Conservation (phyloP, 1,284 basidiomycete species). For the Meripilus lineatus region DNA sequence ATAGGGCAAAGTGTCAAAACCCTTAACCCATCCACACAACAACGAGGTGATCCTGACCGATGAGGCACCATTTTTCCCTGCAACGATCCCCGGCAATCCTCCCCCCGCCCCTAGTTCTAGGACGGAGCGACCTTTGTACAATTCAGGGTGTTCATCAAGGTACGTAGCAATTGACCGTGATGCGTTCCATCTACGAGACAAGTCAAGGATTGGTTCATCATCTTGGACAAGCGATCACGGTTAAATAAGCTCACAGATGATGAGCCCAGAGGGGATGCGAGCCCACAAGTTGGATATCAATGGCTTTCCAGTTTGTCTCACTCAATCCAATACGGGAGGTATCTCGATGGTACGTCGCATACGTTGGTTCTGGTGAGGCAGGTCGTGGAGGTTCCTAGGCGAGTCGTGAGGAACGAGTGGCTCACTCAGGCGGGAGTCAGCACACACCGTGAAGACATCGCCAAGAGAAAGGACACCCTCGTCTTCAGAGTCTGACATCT, state of each 20-base stretch:
- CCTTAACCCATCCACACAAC: neutral
- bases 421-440: neutral
- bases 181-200: constrained; percentile 78
- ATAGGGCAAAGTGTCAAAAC: neutral
- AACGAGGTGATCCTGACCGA: constrained; percentile 33
- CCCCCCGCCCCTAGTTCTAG: constrained; percentile 94
- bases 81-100: constrained; percentile 79
- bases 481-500: constrained; percentile 15
- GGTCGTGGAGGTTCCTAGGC: constrained; percentile 45
- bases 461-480: constrained; percentile 26
- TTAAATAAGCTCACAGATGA: constrained; percentile 56
- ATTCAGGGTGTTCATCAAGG: constrained; percentile 51
- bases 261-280: constrained; percentile 91
- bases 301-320: constrained; percentile 34
- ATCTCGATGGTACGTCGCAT: constrained; percentile 41
- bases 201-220: neutral
- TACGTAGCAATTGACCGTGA: constrained; percentile 72
- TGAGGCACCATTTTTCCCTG: constrained; percentile 62
- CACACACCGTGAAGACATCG: constrained; percentile 32
- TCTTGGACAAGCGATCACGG: neutral
- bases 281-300: constrained; percentile 78
- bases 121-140: constrained; percentile 46
- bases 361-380: constrained; percentile 55
- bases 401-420: no score
- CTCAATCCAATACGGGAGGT: constrained; percentile 3